These are phyloP conservation scores for Paecilomyces variotii DNA, from an alignment of 2,329 filamentous ascomycete genomes.

Conservation along the genomic window DNA sequence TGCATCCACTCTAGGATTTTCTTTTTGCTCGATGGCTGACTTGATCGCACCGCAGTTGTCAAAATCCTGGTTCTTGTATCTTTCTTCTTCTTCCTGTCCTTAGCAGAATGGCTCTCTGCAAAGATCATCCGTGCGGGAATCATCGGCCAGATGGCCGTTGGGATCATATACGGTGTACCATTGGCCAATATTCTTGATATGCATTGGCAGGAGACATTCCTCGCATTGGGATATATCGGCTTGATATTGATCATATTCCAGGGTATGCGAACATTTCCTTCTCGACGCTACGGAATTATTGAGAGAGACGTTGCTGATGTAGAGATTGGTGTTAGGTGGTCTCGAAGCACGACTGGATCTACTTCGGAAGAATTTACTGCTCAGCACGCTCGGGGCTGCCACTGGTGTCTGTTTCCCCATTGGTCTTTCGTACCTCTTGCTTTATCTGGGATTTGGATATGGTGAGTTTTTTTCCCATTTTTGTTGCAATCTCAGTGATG, in stretches of 20 bases:
- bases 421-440: constrained; percentile 35
- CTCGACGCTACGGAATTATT: not conserved
- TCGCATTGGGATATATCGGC: constrained; percentile 42
- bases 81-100: constrained; percentile 38
- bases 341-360: constrained; percentile 40
- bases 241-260: constrained; percentile 46
- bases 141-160: constrained; percentile 41
- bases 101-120: constrained; percentile 35
- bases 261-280: constrained; percentile 10
- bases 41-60: constrained; percentile 18
- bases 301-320: not conserved
- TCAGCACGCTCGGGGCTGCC: constrained; percentile 35
- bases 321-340: constrained; percentile 25
- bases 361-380: constrained; percentile 37
- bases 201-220: constrained; percentile 40
- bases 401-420: constrained; percentile 42
- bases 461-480: constrained; percentile 9
- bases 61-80: constrained; percentile 36
- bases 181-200: constrained; percentile 37
- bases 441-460: constrained; percentile 39
- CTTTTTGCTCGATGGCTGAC: not conserved
- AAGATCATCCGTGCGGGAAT: constrained; percentile 38
- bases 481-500: not conserved
- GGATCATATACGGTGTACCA: constrained; percentile 40
- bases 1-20: too few relatives aligned